phyloP scores from a whole-genome alignment of 148 eudicot genomes.

The Spergularia bocconei region DNA sequence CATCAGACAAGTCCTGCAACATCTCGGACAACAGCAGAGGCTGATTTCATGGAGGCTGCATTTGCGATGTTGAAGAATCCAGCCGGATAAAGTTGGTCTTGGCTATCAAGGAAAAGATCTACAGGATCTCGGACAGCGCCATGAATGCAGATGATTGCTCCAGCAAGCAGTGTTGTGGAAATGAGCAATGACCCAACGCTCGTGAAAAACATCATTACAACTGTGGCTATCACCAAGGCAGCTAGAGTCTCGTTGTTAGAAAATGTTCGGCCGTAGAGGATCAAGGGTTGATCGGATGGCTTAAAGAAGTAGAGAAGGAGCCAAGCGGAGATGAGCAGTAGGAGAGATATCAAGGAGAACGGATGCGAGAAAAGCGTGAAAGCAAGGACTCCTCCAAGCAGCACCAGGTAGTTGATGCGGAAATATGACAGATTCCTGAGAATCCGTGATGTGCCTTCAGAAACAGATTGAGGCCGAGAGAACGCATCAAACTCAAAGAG shows the following conservation, averaged over 20 bases:
- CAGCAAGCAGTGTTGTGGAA: slow-evolving; percentile 36
- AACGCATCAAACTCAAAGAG: slow-evolving; percentile 42
- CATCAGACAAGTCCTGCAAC: slow-evolving; percentile 19
- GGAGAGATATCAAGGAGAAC: slow-evolving; percentile 43
- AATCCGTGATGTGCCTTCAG: slow-evolving; percentile 42
- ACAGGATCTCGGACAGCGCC: slow-evolving; percentile 61
- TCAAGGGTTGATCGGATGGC: slow-evolving; percentile 46
- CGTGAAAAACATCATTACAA: slow-evolving; percentile 47
- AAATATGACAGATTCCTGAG: slow-evolving; percentile 54
- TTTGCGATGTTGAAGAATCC: slow-evolving; percentile 41
- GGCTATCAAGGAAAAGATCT: slow-evolving; percentile 50
- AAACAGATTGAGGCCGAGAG: slow-evolving; percentile 45
- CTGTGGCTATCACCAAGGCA: slow-evolving; percentile 29
- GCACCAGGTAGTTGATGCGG: slow-evolving; percentile 45
- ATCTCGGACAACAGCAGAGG: slow-evolving; percentile 28
- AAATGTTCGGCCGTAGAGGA: slow-evolving; percentile 38
- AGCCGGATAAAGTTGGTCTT: slow-evolving; percentile 28
- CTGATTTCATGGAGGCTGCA: slow-evolving; percentile 33
- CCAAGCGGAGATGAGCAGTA: slow-evolving; percentile 52
- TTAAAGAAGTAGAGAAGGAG: slow-evolving; percentile 60
- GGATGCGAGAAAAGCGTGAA: slow-evolving; percentile 58
- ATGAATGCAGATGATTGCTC: slow-evolving; percentile 40
- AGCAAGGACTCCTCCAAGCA: slow-evolving; percentile 42
- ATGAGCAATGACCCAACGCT: slow-evolving; percentile 56
- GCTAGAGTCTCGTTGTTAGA: slow-evolving; percentile 51